These are phyloP conservation scores for Moelleriella libera DNA, from an alignment of 2,329 filamentous ascomycete species.

Conservation along the genomic window DNA sequence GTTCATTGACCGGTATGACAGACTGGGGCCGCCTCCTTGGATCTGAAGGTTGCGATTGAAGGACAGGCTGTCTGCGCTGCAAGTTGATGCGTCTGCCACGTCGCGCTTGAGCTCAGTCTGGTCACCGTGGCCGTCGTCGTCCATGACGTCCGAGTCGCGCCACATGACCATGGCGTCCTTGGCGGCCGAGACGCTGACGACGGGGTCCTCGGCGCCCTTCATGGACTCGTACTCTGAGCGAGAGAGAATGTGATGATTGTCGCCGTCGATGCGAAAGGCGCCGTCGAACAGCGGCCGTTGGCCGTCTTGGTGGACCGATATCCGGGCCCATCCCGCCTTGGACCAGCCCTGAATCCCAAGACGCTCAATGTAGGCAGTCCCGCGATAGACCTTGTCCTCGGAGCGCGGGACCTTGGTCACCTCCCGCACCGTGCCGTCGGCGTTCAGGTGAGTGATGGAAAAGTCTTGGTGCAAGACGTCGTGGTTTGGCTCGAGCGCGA, in stretches of 20 bases:
- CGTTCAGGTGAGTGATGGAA: constrained; percentile 54
- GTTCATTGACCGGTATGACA: constrained; percentile 43
- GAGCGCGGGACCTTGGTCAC: constrained; percentile 58
- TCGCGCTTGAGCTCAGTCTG: constrained; percentile 53
- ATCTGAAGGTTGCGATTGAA: constrained; percentile 72
- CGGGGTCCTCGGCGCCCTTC: constrained; percentile 57
- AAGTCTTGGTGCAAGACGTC: constrained; percentile 72
- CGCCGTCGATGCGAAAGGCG: constrained; percentile 64
- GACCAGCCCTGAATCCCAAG: constrained; percentile 52
- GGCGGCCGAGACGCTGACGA: constrained; percentile 33
- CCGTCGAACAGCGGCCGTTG: constrained; percentile 74
- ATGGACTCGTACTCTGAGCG: constrained; percentile 60
- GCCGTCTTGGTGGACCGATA: constrained; percentile 68
- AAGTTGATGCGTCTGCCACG: constrained; percentile 33
- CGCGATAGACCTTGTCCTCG: constrained; percentile 74
- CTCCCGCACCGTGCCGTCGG: constrained; percentile 53
- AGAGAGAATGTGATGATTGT: constrained; percentile 79
- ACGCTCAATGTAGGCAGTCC: constrained; percentile 56
- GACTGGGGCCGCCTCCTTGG: constrained; percentile 29
- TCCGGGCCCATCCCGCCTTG: constrained; percentile 73
- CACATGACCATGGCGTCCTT: constrained; percentile 81
- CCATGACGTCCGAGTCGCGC: constrained; percentile 71
- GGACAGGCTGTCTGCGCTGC: constrained; percentile 57
- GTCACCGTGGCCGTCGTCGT: constrained; percentile 12
- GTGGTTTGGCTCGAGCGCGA: constrained; percentile 79